Base-by-base conservation (phyloP, 2,329 filamentous ascomycete genomes). In the Claviceps digitariae region DNA sequence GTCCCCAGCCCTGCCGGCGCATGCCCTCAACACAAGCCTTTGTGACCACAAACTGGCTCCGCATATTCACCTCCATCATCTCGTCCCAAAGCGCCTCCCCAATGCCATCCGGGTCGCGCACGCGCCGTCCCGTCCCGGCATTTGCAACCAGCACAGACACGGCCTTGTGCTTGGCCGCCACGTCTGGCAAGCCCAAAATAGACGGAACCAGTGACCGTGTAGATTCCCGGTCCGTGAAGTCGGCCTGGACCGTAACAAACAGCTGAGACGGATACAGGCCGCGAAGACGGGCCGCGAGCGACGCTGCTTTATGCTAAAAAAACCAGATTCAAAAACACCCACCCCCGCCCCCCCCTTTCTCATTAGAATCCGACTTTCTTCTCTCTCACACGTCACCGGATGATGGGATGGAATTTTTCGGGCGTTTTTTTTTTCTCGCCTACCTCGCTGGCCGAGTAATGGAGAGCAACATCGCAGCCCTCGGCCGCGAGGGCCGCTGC, bases 31-130 rank as follows among this genome's bases (percentile, higher is more conserved):
- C 43, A 29, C 54, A 55, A 2, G 48, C 31, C 48, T 34, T 55
- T 17, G 54, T 53, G 21, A 55, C 51, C n/a, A 55, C 54, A 40
- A 53, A 55, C 27, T 55, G 51, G 25, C 54, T 55, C 1, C 54
- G 48, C 43, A 25, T 49, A 9, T 55, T 55, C 17, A 55, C 43
- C 36, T 55, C 54, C 48, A 55, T 51, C 48, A 55, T 55, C 15
- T 55, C 54, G 44, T 55, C 54, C 54, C 54, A 55, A 15, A 51
- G 48, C 1, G 38, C 25, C 27, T 55, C 54, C 2, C 41, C 47
- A n/a, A 55, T 55, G 27, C 31, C 48, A 13, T 40, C 27, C 9
- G 52, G 23, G 9, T 55, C 54, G 51, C 54, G 52, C 13, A 51
- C 53, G n/a, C 54, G 54, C 15, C 48, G 51, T 13, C 54, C 54